These are phyloP conservation scores for Aspergillus novofumigatus DNA, from an alignment of 2,329 filamentous ascomycete species.

Conservation along the genomic window DNA sequence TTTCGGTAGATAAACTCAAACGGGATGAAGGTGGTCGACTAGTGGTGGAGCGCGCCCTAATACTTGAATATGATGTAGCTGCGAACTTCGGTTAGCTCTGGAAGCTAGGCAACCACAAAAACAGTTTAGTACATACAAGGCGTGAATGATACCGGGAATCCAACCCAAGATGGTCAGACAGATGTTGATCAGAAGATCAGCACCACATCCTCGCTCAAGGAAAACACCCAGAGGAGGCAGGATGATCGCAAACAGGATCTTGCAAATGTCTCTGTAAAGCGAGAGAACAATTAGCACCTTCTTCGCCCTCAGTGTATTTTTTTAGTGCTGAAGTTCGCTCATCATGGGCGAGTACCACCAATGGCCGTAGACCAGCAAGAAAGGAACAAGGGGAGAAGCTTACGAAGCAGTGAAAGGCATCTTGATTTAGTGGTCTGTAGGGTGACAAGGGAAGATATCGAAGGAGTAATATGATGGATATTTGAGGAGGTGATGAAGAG, in stretches of 20 bases:
- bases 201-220: slow-evolving; percentile 85
- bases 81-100: slow-evolving; percentile 17
- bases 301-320: background rate
- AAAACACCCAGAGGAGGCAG: slow-evolving; percentile 89
- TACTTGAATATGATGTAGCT: slow-evolving; percentile 88
- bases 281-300: slow-evolving; percentile 5
- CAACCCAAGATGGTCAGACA: slow-evolving; percentile 74
- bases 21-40: background rate
- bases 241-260: slow-evolving; percentile 83
- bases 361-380: background rate
- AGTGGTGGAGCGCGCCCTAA: slow-evolving; percentile 44
- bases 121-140: slow-evolving; percentile 58
- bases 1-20: slow-evolving; percentile 2
- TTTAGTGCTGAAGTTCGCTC: background rate
- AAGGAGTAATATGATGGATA: slow-evolving; percentile 23
- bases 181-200: slow-evolving; percentile 89
- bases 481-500: background rate
- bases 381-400: slow-evolving; percentile 22
- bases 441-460: background rate
- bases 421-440: slow-evolving; percentile 7
- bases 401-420: slow-evolving; percentile 52
- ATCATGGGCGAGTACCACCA: background rate
- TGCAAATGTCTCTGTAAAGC: slow-evolving; percentile 63
- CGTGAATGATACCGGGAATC: slow-evolving; percentile 85
- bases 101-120: background rate